Evolutionary conservation across 495 filamentous ascomycete genomes (phyloP).

Genomic region (Neurospora intermedia): DNA sequence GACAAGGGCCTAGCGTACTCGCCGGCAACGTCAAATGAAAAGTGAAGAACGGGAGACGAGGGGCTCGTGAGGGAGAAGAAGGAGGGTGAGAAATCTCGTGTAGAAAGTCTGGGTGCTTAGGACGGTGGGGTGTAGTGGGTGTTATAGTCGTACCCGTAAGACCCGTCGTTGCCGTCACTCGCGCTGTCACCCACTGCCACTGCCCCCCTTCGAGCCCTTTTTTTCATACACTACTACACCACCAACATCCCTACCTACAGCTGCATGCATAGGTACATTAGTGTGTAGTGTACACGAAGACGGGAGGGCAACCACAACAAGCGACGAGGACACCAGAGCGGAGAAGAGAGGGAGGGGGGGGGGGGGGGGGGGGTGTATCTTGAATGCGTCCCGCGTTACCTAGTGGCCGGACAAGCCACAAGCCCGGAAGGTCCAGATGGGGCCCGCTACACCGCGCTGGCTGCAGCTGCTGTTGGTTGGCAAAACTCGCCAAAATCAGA

Average conservation of each 20-base stretch:
- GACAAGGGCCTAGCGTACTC: conserved; percentile 48
- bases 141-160: conserved; percentile 27
- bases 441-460: conserved; percentile 1
- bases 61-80: conserved; percentile 36
- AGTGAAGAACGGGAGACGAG: conserved; percentile 39
- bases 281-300: not conserved
- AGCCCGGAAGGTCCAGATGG: conserved; percentile 5
- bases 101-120: conserved; percentile 26
- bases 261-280: not conserved
- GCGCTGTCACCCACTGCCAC: conserved; percentile 2
- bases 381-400: conserved; percentile 1
- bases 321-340: not conserved
- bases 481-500: conserved; percentile 2
- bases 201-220: not conserved
- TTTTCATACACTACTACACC: not conserved
- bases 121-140: conserved; percentile 17
- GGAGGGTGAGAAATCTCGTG: conserved; percentile 38
- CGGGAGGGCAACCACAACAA: not conserved
- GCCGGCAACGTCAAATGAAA: conserved; percentile 40
- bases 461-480: conserved; percentile 4
- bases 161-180: not conserved
- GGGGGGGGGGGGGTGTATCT: not conserved
- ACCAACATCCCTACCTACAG: conserved; percentile 1
- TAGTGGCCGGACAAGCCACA: conserved; percentile 6
- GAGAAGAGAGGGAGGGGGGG: not conserved